Evolutionary conservation across 208 protist genomes (phyloP).

Genomic region (Angomonas desouzai): DNA sequence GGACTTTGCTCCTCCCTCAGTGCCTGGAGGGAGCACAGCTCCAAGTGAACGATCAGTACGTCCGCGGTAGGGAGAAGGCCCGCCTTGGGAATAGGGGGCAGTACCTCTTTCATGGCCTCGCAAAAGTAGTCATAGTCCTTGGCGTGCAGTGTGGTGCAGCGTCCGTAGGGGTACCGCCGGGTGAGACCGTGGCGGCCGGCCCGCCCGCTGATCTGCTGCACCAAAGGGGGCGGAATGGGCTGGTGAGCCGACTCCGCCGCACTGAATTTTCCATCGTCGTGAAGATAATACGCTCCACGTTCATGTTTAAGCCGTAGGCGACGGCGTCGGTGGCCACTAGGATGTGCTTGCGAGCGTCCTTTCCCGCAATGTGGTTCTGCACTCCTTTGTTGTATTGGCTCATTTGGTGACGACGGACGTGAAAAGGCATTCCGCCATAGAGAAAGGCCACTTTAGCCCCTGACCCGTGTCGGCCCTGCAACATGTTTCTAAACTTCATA

Average conservation of each 20-base stretch:
- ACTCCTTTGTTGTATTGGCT: slow-evolving; percentile 80
- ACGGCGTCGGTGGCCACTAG: slow-evolving; percentile 94
- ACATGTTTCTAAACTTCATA: slow-evolving; percentile 42
- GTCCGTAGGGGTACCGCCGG: slow-evolving; percentile 38
- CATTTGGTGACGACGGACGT: slow-evolving; percentile 77
- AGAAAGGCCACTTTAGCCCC: slow-evolving; percentile 60
- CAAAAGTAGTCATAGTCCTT: slow-evolving; percentile 26
- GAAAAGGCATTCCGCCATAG: slow-evolving; percentile 93
- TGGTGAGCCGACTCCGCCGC: background rate
- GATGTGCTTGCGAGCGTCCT: slow-evolving; percentile 41
- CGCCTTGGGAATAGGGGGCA: slow-evolving; percentile 30
- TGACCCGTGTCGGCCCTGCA: slow-evolving; percentile 14
- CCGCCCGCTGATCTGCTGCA: slow-evolving; percentile 85
- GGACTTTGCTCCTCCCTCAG: background rate
- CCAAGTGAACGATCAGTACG: slow-evolving; percentile 66
- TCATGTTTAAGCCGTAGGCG: slow-evolving; percentile 95
- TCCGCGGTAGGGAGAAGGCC: slow-evolving; percentile 73
- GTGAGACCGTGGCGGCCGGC: slow-evolving; percentile 77
- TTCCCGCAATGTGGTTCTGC: slow-evolving; percentile 3
- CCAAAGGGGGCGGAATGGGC: slow-evolving; percentile 29
- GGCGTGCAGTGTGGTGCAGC: slow-evolving; percentile 59
- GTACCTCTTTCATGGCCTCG: slow-evolving; percentile 15
- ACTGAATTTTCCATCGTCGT: slow-evolving; percentile 65
- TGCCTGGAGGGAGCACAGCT: slow-evolving; percentile 21
- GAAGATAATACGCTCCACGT: slow-evolving; percentile 90